Evolutionary conservation across 208 protist genomes (phyloP), one percentile per base, ranked within the genome.

Genomic region (Leptomonas seymouri): DNA sequence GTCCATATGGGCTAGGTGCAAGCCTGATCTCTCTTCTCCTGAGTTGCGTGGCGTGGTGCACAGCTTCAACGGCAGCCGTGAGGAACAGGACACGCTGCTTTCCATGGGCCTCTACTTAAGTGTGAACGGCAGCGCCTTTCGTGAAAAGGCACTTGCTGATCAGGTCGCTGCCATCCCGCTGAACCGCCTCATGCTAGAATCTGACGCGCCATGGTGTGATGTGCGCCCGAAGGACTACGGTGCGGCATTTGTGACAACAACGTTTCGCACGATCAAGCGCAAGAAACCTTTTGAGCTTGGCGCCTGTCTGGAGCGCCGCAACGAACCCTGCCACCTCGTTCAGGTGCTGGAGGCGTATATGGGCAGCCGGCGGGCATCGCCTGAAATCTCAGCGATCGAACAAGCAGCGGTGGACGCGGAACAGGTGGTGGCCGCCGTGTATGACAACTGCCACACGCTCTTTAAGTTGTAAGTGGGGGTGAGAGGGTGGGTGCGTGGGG

Each of bases 151-250:
- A 18, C 67, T 91, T 46, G 78, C 97, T 15, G 68, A 75, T 15
- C 92, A 97, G 31, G 79, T 95, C 7, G 48, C 78, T 42, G 57
- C 66, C 20, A 91, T 98, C 50, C 96, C 95, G 21, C 64, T 89
- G 9, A 73, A 94, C 31, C 75, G 89, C 4, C 53, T 99, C 9
- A 80, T 98, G 82, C 74, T 98, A 12, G 96, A 98, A 71, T 98
- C 97, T 1, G 96, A 98, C 74, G 91, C 94, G 21, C 96, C 96
- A n/a, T 98, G 93, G 90, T 98, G 97, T 71, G 94, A 97, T 74
- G 89, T 98, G 8, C 86, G 96, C 11, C 74, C 67, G n/a, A 92
- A 82, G 41, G 93, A 98, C 82, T 97, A 84, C 68, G 89, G 87
- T 51, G 80, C 78, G 25, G 30, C 66, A 14, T 90, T 87, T 68